A percentile compares a stretch with the other conserved stretches of the same genome.
phyloP scores from a whole-genome alignment of 805 yeast species.

The Nematodospora valgi region DNA sequence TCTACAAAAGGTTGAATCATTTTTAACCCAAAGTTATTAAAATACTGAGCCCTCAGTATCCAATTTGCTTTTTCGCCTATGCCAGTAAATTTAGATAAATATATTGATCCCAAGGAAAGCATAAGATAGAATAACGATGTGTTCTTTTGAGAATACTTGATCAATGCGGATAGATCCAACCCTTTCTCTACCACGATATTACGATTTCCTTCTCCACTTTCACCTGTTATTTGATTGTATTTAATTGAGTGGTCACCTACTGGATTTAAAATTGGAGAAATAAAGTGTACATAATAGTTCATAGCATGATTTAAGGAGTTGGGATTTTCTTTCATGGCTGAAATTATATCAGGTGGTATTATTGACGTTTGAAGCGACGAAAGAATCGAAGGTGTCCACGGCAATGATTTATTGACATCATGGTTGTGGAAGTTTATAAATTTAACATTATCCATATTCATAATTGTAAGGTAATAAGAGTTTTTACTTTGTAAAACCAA shows the following conservation, averaged over 20 bases:
- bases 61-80: slow-evolving; percentile 13
- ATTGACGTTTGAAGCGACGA: slow-evolving; percentile 19
- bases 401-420: background rate
- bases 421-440: slow-evolving; percentile 15
- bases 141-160: slow-evolving; percentile 22
- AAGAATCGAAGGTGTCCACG: background rate
- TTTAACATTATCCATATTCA: slow-evolving; percentile 11
- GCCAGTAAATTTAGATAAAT: slow-evolving; percentile 16
- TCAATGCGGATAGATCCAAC: slow-evolving; percentile 17
- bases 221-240: slow-evolving; percentile 8
- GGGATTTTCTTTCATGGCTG: slow-evolving; percentile 8
- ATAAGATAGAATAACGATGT: slow-evolving; percentile 21
- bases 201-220: slow-evolving; percentile 1
- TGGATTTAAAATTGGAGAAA: slow-evolving; percentile 29
- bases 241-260: slow-evolving; percentile 13
- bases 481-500: slow-evolving; percentile 12
- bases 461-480: slow-evolving; percentile 14
- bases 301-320: slow-evolving; percentile 19
- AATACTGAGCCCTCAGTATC: slow-evolving; percentile 15
- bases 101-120: slow-evolving; percentile 23
- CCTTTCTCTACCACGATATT: slow-evolving; percentile 21
- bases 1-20: slow-evolving; percentile 10
- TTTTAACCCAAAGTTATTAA: slow-evolving; percentile 15
- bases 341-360: slow-evolving; percentile 19
- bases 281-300: slow-evolving; percentile 21